Conservation (phyloP, 2,329 filamentous ascomycete genomes). For the Pseudocercospora vitis region DNA sequence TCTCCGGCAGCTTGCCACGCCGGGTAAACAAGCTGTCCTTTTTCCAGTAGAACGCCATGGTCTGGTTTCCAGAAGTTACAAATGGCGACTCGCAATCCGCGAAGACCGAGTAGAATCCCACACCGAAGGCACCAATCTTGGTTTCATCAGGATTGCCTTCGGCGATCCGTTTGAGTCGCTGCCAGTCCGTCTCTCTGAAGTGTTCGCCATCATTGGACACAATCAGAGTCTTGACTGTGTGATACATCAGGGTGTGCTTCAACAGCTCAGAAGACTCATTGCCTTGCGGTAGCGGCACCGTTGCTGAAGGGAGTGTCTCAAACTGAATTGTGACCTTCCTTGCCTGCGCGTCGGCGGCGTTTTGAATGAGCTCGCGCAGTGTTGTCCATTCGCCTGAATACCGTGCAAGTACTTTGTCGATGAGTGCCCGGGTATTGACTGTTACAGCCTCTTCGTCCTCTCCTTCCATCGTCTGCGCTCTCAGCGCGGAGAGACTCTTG, state of each 20-base stretch:
- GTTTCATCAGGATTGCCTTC: slow-evolving; percentile 98
- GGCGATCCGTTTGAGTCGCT: slow-evolving; percentile 90
- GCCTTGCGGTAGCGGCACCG: slow-evolving; percentile 66
- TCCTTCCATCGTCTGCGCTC: slow-evolving; percentile 83
- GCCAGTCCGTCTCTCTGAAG: slow-evolving; percentile 90
- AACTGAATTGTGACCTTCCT: slow-evolving; percentile 86
- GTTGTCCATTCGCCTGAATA: slow-evolving; percentile 94
- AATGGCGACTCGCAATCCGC: slow-evolving; percentile 98
- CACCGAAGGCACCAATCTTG: slow-evolving; percentile 97
- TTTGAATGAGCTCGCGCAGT: slow-evolving; percentile 91
- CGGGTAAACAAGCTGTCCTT: slow-evolving; percentile 95
- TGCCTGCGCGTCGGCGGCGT: slow-evolving; percentile 95
- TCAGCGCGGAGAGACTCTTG: slow-evolving; percentile 51
- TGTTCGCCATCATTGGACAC: slow-evolving; percentile 89
- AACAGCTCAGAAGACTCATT: slow-evolving; percentile 69
- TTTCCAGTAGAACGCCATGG: slow-evolving; percentile 99
- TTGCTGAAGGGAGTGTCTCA: slow-evolving; percentile 82
- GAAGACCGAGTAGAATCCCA: slow-evolving; percentile 98
- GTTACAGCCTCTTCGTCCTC: slow-evolving; percentile 96
- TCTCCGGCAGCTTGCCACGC: slow-evolving; percentile 68
- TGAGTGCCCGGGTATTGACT: slow-evolving; percentile 92
- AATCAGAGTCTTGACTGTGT: slow-evolving; percentile 82
- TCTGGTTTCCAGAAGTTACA: slow-evolving; percentile 85
- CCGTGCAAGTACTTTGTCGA: slow-evolving; percentile 94
- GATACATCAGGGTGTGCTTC: slow-evolving; percentile 79